phyloP scores from a whole-genome alignment of 345 rosid genomes.

The Hibiscus tridactylites region DNA sequence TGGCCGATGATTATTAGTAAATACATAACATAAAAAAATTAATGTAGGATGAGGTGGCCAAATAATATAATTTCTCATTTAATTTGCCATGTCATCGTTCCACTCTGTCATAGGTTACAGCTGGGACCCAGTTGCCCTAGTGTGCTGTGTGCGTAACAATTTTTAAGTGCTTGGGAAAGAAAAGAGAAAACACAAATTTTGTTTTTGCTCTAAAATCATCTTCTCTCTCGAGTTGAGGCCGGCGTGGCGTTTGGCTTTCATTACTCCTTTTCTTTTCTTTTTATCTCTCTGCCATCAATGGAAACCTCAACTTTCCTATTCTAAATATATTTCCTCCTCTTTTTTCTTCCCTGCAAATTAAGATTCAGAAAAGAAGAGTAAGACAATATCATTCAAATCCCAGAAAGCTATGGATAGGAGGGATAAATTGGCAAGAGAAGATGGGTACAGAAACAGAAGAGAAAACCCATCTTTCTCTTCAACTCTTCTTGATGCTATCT shows the following conservation, averaged over 20 bases:
- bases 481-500: slow-evolving; percentile 65
- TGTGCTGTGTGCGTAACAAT: slow-evolving; percentile 6
- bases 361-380: background rate
- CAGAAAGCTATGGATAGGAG: slow-evolving; percentile 39
- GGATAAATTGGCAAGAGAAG: slow-evolving; percentile 28
- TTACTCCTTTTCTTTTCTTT: slow-evolving; percentile 27
- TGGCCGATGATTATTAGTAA: no score
- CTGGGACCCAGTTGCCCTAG: slow-evolving; percentile 11
- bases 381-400: background rate
- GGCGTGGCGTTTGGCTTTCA: slow-evolving; percentile 61
- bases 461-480: slow-evolving; percentile 77
- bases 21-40: no score
- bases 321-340: background rate
- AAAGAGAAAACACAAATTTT: background rate
- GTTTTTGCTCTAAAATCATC: slow-evolving; percentile 16
- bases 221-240: slow-evolving; percentile 27
- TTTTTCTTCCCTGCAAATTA: background rate
- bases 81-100: no score
- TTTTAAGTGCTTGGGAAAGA: slow-evolving; percentile 26
- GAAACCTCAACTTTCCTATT: slow-evolving; percentile 26
- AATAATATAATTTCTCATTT: no score
- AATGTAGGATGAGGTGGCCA: no score
- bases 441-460: slow-evolving; percentile 22
- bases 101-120: background rate
- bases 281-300: slow-evolving; percentile 22